A percentile compares a stretch with the other conserved stretches of the same genome.
Evolutionary conservation across 2,329 filamentous ascomycete genomes (phyloP).

Genomic region (Ceratocystis alfenasii): DNA sequence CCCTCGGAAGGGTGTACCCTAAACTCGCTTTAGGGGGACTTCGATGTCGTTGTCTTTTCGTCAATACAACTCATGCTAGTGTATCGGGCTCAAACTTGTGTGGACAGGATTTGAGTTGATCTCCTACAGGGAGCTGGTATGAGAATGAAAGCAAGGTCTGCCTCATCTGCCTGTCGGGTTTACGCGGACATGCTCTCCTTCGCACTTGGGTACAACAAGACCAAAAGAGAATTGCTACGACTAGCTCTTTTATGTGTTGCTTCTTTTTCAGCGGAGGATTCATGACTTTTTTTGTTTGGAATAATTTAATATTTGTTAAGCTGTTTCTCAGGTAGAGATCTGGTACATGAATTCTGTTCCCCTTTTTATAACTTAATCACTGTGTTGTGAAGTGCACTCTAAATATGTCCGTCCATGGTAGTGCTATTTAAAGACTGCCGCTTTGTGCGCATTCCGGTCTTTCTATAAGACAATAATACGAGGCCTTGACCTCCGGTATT

Average conservation of each 20-base stretch:
- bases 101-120: slow-evolving; percentile 10
- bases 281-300: slow-evolving; percentile 12
- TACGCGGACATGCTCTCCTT: not conserved
- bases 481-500: too few relatives aligned
- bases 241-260: slow-evolving; percentile 16
- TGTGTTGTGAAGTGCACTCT: not conserved
- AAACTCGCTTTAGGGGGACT: not conserved
- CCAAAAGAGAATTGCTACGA: slow-evolving; percentile 11
- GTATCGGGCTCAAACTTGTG: slow-evolving; percentile 4
- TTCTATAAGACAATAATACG: fast-evolving
- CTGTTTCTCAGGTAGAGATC: slow-evolving; percentile 12
- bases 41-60: not conserved
- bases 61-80: not conserved
- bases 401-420: not conserved
- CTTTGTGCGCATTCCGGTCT: too few relatives aligned
- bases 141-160: slow-evolving; percentile 4
- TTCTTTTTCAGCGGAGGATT: slow-evolving; percentile 8
- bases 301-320: slow-evolving; percentile 14
- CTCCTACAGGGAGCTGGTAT: slow-evolving; percentile 9
- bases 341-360: slow-evolving; percentile 11
- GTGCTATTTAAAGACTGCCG: too few relatives aligned
- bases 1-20: not conserved
- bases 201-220: slow-evolving; percentile 21
- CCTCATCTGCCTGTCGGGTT: slow-evolving; percentile 7
- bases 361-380: fast-evolving